A percentile compares a stretch with the other conserved stretches of the same genome.
phyloP scores from a whole-genome alignment of 2,329 filamentous ascomycete species.

The Dactylellina haptotyla region DNA sequence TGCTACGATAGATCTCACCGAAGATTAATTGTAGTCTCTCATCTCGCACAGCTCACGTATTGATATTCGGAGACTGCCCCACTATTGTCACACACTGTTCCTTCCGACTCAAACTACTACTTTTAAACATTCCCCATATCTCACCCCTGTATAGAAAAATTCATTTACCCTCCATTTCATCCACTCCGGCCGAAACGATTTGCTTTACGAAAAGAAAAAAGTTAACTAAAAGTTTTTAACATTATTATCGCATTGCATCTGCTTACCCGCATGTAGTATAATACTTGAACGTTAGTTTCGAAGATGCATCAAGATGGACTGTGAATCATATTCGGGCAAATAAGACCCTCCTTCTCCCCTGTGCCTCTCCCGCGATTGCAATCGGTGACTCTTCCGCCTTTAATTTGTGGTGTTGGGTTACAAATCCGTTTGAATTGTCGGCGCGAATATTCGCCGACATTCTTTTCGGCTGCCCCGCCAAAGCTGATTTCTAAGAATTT shows the following conservation, averaged over 20 bases:
- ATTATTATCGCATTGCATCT: constrained; percentile 7
- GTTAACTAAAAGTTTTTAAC: constrained; percentile 44
- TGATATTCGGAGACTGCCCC: not conserved
- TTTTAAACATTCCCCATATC: not conserved
- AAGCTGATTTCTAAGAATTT: constrained; percentile 53
- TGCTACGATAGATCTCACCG: constrained; percentile 31
- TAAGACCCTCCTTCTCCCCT: not conserved
- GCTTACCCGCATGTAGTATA: constrained; percentile 15
- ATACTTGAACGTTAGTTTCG: constrained; percentile 4
- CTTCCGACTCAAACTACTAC: not conserved
- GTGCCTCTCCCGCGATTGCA: no score
- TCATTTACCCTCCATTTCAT: not conserved
- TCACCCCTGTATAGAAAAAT: constrained; percentile 26
- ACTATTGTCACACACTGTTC: not conserved
- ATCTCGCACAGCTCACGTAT: not conserved
- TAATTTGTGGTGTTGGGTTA: constrained; percentile 23
- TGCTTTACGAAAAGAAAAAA: constrained; percentile 11
- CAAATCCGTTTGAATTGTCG: constrained; percentile 39
- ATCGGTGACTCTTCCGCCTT: not conserved
- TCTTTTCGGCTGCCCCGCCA: constrained; percentile 49
- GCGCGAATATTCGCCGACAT: constrained; percentile 47
- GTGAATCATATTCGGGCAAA: constrained; percentile 18
- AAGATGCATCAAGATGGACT: no score
- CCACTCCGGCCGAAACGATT: not conserved
- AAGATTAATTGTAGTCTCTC: constrained; percentile 30